phyloP scores from a whole-genome alignment of 2,329 filamentous ascomycete species.

The Aspergillus sp. region DNA sequence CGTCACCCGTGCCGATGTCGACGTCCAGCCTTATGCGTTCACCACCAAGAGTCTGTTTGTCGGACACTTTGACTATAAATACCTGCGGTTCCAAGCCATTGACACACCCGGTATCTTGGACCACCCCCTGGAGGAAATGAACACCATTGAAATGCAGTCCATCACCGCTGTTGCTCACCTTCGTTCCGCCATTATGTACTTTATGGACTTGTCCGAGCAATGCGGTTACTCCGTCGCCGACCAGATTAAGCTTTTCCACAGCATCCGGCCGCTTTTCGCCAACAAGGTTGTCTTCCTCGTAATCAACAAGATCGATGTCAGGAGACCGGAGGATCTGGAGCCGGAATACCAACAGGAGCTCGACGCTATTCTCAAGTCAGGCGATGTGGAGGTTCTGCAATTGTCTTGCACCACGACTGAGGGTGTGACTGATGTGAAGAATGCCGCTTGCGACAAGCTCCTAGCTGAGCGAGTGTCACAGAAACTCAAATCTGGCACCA shows the following conservation, averaged over 20 bases:
- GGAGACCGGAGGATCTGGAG: conserved; percentile 78
- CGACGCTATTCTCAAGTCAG: conserved; percentile 70
- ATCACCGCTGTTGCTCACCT: conserved; percentile 97
- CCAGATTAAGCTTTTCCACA: conserved; percentile 91
- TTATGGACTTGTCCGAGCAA: conserved; percentile 96
- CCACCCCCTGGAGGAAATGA: conserved; percentile 97
- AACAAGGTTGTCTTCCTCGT: conserved; percentile 97
- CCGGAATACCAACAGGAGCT: conserved; percentile 68
- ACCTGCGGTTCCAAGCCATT: conserved; percentile 81
- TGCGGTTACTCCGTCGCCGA: conserved; percentile 89
- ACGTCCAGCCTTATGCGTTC: conserved; percentile 96
- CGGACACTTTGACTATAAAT: conserved; percentile 96
- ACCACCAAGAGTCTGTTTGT: conserved; percentile 97
- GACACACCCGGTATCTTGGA: conserved; percentile 98
- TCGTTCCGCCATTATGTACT: conserved; percentile 89
- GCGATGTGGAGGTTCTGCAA: conserved; percentile 86
- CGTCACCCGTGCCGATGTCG: conserved; percentile 88
- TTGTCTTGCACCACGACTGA: conserved; percentile 92
- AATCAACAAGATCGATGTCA: conserved; percentile 96
- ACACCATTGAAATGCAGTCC: conserved; percentile 98
- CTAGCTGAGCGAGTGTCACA: conserved; percentile 89
- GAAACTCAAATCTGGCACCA: conserved; percentile 85
- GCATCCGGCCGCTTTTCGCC: conserved; percentile 90
- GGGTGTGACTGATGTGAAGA: conserved; percentile 90
- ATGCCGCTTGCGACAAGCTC: conserved; percentile 84